Evolutionary conservation across 2,329 filamentous ascomycete species (phyloP).

Genomic region (Coleophoma cylindrospora): DNA sequence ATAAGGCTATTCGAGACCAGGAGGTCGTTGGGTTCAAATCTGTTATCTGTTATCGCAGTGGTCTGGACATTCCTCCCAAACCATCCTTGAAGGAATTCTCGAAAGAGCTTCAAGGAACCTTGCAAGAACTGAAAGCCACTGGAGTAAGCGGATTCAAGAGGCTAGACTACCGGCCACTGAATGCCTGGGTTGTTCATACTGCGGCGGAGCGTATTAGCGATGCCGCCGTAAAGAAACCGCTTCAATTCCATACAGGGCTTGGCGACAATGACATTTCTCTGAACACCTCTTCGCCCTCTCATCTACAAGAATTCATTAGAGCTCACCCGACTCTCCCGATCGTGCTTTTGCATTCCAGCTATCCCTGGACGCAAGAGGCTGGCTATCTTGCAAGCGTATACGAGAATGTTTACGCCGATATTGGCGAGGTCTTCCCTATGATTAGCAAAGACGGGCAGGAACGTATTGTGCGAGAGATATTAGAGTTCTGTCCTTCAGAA

Average conservation of each 20-base stretch:
- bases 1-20: conserved; percentile 53
- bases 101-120: conserved; percentile 19
- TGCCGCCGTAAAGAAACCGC: conserved; percentile 53
- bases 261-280: conserved; percentile 76
- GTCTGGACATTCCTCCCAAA: conserved; percentile 52
- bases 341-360: conserved; percentile 74
- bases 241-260: conserved; percentile 81
- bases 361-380: conserved; percentile 74
- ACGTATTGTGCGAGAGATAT: conserved; percentile 61
- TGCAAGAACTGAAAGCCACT: conserved; percentile 14
- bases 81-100: conserved; percentile 29
- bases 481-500: conserved; percentile 70
- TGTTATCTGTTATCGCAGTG: conserved; percentile 76
- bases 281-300: conserved; percentile 65
- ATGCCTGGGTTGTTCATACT: conserved; percentile 63
- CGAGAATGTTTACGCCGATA: conserved; percentile 74
- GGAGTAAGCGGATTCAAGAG: conserved; percentile 36
- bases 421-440: conserved; percentile 78
- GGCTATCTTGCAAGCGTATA: conserved; percentile 76
- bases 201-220: conserved; percentile 46
- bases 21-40: conserved; percentile 78
- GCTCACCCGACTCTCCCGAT: conserved; percentile 66
- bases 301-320: conserved; percentile 69
- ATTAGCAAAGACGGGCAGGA: conserved; percentile 74
- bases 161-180: conserved; percentile 60